phyloP scores from a whole-genome alignment of 1,284 basidiomycete species.

The Lentinula novae-zelandiae region DNA sequence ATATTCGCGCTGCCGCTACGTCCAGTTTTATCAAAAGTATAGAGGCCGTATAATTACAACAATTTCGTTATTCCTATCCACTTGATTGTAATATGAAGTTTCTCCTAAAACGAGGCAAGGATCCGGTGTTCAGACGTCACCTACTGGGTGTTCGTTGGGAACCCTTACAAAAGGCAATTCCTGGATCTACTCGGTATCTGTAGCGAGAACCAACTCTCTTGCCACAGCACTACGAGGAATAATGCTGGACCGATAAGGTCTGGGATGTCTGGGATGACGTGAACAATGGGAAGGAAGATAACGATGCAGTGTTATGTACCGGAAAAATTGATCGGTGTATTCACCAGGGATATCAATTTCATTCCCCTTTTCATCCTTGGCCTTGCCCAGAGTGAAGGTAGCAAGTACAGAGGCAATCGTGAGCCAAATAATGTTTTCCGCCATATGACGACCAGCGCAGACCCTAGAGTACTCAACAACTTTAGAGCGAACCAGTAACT shows the following conservation, averaged over 20 bases:
- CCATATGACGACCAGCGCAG: constrained; percentile 25
- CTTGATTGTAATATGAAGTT: background rate
- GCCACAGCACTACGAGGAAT: background rate
- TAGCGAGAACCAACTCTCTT: background rate
- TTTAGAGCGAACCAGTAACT: background rate
- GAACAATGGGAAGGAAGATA: background rate
- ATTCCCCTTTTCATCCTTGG: constrained; percentile 15
- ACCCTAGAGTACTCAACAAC: constrained; percentile 16
- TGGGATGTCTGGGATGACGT: background rate
- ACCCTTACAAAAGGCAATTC: no score
- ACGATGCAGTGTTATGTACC: background rate
- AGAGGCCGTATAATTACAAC: background rate
- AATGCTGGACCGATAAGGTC: background rate
- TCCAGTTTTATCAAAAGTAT: constrained; percentile 39
- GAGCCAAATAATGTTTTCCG: constrained; percentile 22
- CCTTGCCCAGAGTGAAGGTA: constrained; percentile 22
- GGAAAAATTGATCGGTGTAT: background rate
- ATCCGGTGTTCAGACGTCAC: no score
- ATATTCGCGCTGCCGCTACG: constrained; percentile 45
- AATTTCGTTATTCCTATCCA: background rate
- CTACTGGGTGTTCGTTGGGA: no score
- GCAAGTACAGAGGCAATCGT: constrained; percentile 20
- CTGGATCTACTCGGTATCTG: no score
- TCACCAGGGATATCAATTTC: constrained; percentile 12
- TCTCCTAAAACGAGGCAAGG: no score